Evolutionary conservation across 345 rosid species (phyloP), one percentile per base, ranked within the genome.

Genomic region (Populus pruinosa): DNA sequence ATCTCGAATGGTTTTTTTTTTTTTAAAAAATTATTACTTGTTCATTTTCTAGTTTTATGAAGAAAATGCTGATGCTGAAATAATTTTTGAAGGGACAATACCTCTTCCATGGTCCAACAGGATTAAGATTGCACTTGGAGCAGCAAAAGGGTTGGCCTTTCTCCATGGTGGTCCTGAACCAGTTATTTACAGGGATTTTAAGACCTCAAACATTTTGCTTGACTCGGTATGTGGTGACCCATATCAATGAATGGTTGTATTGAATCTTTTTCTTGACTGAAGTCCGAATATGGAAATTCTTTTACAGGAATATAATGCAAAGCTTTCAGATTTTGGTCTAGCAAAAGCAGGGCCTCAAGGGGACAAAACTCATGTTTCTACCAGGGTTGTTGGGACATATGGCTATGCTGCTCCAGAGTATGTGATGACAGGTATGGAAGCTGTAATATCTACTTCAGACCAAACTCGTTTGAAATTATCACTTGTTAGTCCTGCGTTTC

Each of bases 31-130:
- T 53, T n/a, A 23, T 16, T 65, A 67, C 67, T 53, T 72, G 55
- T 66, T n/a, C 47, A 65, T 31, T 43, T 78, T 49, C 21, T 9
- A 70, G 65, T 63, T 47, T 50, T n/a, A 63, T 70, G 49, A 74
- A 33, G 64, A 4, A 68, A 79, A 79, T 43, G 53, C 64, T 74
- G 82, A 69, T 74, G 56, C 17, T 53, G 16, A 61, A 17, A 20
- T 36, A 68, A 79, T 78, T 80, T 81, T 76, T 79, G 82, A 79
- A 91, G 92, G 93, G 87, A 87, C 93, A 29, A 86, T 89, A 76
- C 84, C 84, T 77, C 81, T 81, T 29, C 84, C 84, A 50, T 81
- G 84, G 84, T 49, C 75, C 47, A 73, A 41, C 67, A 77, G 84
- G 78, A 77, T 81, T 53, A 81, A 81, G 81, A 81, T 81, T 67